Evolutionary conservation across 2,329 filamentous ascomycete species (phyloP).

Genomic region (Talaromyces albobiverticillius): DNA sequence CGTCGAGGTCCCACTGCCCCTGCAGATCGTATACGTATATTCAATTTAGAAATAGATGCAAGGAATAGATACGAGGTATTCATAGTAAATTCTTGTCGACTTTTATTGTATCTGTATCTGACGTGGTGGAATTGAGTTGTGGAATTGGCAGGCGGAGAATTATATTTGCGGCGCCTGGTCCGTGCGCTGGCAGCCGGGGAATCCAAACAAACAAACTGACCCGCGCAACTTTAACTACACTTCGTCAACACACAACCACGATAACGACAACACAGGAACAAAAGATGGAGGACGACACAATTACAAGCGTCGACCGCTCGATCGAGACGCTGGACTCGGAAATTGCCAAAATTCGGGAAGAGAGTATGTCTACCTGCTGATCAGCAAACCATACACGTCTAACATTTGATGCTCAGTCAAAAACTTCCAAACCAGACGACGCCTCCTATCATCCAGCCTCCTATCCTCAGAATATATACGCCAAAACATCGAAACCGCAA

Average conservation of each 20-base stretch:
- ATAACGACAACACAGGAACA: neutral
- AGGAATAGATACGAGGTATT: too few relatives aligned
- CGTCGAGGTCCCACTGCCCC: too few relatives aligned
- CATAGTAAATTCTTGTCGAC: too few relatives aligned
- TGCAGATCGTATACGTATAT: too few relatives aligned
- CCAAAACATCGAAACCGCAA: constrained; percentile 26
- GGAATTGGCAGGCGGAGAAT: neutral
- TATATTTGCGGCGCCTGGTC: neutral
- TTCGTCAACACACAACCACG: neutral
- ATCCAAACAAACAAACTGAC: constrained; percentile 2
- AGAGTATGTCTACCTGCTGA: constrained; percentile 31
- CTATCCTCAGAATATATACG: constrained; percentile 39
- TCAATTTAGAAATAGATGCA: too few relatives aligned
- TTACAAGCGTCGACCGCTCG: constrained; percentile 11
- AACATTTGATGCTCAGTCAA: too few relatives aligned
- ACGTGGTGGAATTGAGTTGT: too few relatives aligned
- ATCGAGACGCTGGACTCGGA: constrained; percentile 36
- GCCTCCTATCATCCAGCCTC: constrained; percentile 39
- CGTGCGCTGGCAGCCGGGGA: neutral
- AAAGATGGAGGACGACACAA: constrained; percentile 13
- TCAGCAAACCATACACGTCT: neutral
- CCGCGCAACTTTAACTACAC: neutral
- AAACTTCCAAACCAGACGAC: constrained; percentile 36
- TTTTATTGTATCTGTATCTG: too few relatives aligned
- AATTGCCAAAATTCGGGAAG: constrained; percentile 38